Evolutionary conservation across 2,329 filamentous ascomycete species (phyloP), one percentile per base, ranked within the genome.

Genomic region (Escovopsis sp.): DNA sequence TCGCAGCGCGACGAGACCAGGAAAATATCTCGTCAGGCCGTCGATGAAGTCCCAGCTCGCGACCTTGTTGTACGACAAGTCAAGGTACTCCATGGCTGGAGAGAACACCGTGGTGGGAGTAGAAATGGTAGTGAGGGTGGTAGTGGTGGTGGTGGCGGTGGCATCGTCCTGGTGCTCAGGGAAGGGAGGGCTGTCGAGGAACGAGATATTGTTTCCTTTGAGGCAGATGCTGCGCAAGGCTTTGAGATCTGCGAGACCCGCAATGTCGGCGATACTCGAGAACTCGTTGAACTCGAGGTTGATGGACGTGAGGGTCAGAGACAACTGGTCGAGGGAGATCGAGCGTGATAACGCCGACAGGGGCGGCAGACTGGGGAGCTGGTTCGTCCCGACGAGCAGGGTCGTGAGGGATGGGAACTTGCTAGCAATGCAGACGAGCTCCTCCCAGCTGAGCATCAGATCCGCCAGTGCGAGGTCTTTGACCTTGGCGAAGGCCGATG

Each of bases 221-320:
- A 96, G 66, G 35, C 86, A 70, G 1, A 77, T 58, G 35, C 66
- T 72, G 33, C 68, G 67, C 11, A 82, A 63, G 23, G 61, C 57
- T 2, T 52, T 49, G 17, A 81, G 55, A 16, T 51, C 43, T 3
- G 64, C 48, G 4, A 88, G 62, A 18, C 66, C 58, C 3, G 60
- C 52, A 4, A 87, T 44, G 33, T 76, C 70, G 2, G 65, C 58
- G 15, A 87, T 52, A 7, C 63, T 60, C 2, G 60, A 62, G 48
- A 90, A 78, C 19, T 68, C 58, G 51, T 90, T 90, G 53, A 72
- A 77, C 45, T 87, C 80, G 10, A 92, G 63, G 35, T 73, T 75
- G 4, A 90, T 49, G 3, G 72, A 70, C 3, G 66, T 72, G 4
- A 87, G 54, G 0, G 65, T 72, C 1, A 58, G 50, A 0, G 65